These are phyloP conservation scores for Chaetomium tenue DNA, from an alignment of 495 filamentous ascomycete species.

Conservation along the genomic window DNA sequence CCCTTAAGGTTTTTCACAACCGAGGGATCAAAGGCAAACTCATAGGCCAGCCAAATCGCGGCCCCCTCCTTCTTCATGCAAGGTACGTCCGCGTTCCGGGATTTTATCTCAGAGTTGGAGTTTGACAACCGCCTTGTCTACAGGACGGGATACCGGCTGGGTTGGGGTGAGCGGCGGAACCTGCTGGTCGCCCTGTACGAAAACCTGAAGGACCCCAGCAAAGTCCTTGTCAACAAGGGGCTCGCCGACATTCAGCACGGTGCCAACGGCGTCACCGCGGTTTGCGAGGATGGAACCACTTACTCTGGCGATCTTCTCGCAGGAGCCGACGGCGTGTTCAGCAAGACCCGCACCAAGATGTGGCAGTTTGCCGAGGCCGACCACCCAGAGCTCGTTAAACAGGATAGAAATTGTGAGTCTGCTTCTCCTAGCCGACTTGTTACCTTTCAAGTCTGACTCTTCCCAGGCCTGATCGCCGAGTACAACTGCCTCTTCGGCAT, in stretches of 20 bases:
- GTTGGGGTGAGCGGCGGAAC: slow-evolving; percentile 22
- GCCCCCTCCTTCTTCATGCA: slow-evolving; percentile 1
- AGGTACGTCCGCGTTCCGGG: neutral
- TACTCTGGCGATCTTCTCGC: slow-evolving; percentile 47
- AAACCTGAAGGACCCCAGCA: slow-evolving; percentile 23
- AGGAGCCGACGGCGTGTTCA: slow-evolving; percentile 49
- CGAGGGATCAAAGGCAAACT: slow-evolving; percentile 5
- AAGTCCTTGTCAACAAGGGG: slow-evolving; percentile 21
- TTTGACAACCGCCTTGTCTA: slow-evolving; percentile 22
- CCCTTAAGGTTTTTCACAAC: neutral
- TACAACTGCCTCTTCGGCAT: slow-evolving; percentile 45
- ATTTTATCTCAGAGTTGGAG: neutral
- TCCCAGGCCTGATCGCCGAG: slow-evolving; percentile 25
- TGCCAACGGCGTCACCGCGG: slow-evolving; percentile 19
- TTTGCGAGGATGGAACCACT: slow-evolving; percentile 38
- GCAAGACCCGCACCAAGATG: slow-evolving; percentile 47
- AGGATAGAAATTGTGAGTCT: slow-evolving; percentile 22
- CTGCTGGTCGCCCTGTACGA: slow-evolving; percentile 21
- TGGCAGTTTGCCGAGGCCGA: slow-evolving; percentile 24
- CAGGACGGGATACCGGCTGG: slow-evolving; percentile 26
- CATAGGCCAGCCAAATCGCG: neutral
- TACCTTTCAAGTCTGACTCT: neutral
- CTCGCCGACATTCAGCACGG: slow-evolving; percentile 20
- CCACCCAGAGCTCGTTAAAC: slow-evolving; percentile 10
- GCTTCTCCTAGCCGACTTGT: neutral